Conservation (phyloP, 805 yeast species). For the Yarrowia sp. region DNA sequence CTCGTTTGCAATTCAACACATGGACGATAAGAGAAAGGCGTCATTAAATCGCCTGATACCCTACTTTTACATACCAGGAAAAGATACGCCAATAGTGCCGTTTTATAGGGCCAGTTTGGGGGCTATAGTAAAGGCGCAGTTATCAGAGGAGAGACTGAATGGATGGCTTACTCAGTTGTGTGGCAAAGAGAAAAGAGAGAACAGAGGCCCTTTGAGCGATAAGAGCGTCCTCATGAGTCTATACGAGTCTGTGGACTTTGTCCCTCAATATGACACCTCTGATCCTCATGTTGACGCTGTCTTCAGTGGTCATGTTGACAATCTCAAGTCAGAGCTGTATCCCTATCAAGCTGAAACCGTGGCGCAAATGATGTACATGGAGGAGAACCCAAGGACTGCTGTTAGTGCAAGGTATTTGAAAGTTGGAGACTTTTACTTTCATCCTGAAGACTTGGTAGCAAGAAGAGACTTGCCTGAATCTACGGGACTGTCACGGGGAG, state of each 20-base stretch:
- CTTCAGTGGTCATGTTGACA: conserved; percentile 4
- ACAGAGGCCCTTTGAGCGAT: not conserved
- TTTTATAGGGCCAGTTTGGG: not conserved
- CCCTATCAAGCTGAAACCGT: conserved; percentile 26
- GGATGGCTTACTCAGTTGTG: conserved; percentile 1
- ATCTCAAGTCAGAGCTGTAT: conserved; percentile 15
- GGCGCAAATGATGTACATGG: conserved; percentile 20
- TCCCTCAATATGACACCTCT: not conserved
- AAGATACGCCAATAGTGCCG: not conserved
- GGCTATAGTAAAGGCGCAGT: not conserved
- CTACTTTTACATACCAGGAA: conserved; percentile 3
- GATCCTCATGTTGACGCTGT: conserved; percentile 1
- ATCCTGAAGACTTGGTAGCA: conserved; percentile 3
- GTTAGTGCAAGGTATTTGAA: not conserved
- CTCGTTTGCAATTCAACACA: not conserved
- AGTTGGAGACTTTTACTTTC: not conserved
- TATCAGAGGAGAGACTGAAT: not conserved
- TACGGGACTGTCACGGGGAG: conserved; percentile 53
- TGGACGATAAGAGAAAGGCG: conserved; percentile 10
- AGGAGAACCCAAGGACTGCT: conserved; percentile 14
- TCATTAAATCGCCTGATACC: not conserved
- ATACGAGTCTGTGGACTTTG: conserved; percentile 15
- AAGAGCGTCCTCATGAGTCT: not conserved
- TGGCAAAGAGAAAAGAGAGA: not conserved
- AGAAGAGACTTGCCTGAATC: not conserved